Evolutionary conservation across 2,329 filamentous ascomycete genomes (phyloP), one percentile per base, ranked within the genome.

Genomic region (Arachnomyces sp.): DNA sequence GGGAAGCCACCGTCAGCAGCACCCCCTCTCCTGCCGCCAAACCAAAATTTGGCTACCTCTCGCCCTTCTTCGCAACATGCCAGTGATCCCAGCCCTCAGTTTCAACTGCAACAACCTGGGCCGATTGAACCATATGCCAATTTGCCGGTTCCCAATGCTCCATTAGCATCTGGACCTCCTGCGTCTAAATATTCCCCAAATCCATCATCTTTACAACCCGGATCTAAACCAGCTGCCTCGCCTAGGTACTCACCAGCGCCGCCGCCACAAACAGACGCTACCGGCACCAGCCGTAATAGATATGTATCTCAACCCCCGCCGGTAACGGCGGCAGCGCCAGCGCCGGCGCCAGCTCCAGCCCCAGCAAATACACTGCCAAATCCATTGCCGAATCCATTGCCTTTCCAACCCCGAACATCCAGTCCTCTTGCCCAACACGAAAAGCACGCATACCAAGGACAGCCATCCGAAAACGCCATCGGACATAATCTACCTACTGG

Each of bases 341-440:
- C 55, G 3, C 52, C 55, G 29, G 44, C 44, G 13, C 39, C 16
- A 30, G 42, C 11, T 40, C 40, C 16, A 42, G 32, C 34, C 15
- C 15, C 12, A 17, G 29, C 43, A 25, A 36, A 25, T 25, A 25
- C 21, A 25, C 9, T 25, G 21, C 21, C 21, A 25, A 25, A 25
- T 25, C 21, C 21, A 25, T 25, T 25, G 9, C 21, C 46, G 8
- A 46, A 45, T 25, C 52, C 62, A 11, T 65, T 77, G 44, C 67
- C 73, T 3, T 81, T 80, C 55, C 74, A 77, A 31, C 78, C 78
- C 13, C 69, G 78, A 41, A 81, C 77, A 5, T 81, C 77, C n/a
- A 81, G 78, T 55, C 78, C 78, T 12, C 63, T 82, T 12, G 77
- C 77, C 25, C 71, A 73, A 36, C 73, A 68, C 39, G 61, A 63